Evolutionary conservation across 1,139 yeast species (phyloP).

Genomic region (Debaryomyces coudertii): DNA sequence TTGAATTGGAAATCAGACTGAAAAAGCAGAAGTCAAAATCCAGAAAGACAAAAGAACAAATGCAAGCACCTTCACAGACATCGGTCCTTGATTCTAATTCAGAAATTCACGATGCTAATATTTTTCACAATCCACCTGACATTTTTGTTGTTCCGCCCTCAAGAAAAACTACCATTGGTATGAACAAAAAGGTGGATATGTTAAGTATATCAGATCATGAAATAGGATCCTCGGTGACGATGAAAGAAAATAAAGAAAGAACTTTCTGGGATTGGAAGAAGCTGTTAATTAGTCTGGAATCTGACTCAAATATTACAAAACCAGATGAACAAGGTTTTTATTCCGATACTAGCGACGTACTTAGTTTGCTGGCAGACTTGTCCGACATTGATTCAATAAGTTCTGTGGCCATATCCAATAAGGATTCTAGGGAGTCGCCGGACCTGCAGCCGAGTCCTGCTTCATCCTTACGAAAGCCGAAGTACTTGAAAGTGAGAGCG

Average conservation of each 20-base stretch:
- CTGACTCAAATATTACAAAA: slow-evolving; percentile 24
- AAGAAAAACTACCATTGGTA: slow-evolving; percentile 13
- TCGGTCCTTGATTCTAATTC: neutral
- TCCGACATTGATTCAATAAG: slow-evolving; percentile 34
- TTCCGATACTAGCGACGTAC: slow-evolving; percentile 26
- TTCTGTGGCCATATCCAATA: neutral
- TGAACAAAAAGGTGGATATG: slow-evolving; percentile 15
- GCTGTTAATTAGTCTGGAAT: slow-evolving; percentile 35
- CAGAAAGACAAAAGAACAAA: slow-evolving; percentile 4
- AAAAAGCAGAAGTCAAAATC: slow-evolving; percentile 16
- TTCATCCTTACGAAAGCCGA: neutral
- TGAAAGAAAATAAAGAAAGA: slow-evolving; percentile 1
- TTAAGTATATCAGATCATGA: slow-evolving; percentile 19
- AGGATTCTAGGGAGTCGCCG: slow-evolving; percentile 1
- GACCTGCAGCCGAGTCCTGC: slow-evolving; percentile 4
- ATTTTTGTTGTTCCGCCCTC: slow-evolving; percentile 26
- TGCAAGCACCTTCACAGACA: neutral
- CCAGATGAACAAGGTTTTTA: slow-evolving; percentile 51
- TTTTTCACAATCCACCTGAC: neutral
- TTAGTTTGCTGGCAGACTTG: slow-evolving; percentile 21
- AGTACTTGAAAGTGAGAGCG: neutral
- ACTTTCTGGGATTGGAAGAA: slow-evolving; percentile 33
- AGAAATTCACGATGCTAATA: neutral
- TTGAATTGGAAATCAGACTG: slow-evolving; percentile 43
- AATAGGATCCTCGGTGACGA: slow-evolving; percentile 9